Percentiles rank a stretch among this genome's conserved stretches.
phyloP scores from a whole-genome alignment of 192 early-diverging fungal genomes.

The Obelidium mucronatum region DNA sequence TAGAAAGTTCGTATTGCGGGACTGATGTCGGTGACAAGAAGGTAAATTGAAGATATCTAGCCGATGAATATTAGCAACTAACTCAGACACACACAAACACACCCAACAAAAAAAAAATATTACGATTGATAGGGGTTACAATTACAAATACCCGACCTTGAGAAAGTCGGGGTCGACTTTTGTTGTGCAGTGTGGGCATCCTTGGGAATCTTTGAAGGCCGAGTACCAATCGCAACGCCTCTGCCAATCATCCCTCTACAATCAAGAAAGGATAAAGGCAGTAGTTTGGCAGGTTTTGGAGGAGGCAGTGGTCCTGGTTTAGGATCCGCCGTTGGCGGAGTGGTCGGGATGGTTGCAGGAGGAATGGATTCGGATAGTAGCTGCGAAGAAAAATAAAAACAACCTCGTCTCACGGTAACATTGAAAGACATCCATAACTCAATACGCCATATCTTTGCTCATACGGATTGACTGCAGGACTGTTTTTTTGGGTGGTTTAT shows the following conservation, averaged over 20 bases:
- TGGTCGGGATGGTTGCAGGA: background rate
- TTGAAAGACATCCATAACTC: too few relatives aligned
- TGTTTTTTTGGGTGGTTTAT: too few relatives aligned
- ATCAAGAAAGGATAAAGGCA: conserved; percentile 1
- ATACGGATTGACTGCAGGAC: too few relatives aligned
- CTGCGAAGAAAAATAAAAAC: background rate
- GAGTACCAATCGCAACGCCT: conserved; percentile 29
- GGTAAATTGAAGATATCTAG: conserved; percentile 42
- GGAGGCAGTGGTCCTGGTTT: too few relatives aligned
- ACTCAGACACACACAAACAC: too few relatives aligned
- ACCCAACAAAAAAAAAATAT: too few relatives aligned
- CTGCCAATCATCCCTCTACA: background rate
- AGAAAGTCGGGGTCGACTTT: conserved; percentile 52
- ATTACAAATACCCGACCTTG: conserved; percentile 52
- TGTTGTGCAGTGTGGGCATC: conserved; percentile 39
- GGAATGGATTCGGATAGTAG: conserved; percentile 5
- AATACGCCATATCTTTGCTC: too few relatives aligned
- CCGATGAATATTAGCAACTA: background rate
- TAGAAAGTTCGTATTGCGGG: conserved; percentile 62
- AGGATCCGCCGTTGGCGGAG: too few relatives aligned
- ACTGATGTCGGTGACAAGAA: conserved; percentile 55
- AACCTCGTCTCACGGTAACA: too few relatives aligned
- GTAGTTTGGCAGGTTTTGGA: background rate
- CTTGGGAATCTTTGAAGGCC: conserved; percentile 34
- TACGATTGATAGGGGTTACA: conserved; percentile 48